Evolutionary conservation across 2,329 filamentous ascomycete species (phyloP).

Genomic region (Ophiostoma quercus): DNA sequence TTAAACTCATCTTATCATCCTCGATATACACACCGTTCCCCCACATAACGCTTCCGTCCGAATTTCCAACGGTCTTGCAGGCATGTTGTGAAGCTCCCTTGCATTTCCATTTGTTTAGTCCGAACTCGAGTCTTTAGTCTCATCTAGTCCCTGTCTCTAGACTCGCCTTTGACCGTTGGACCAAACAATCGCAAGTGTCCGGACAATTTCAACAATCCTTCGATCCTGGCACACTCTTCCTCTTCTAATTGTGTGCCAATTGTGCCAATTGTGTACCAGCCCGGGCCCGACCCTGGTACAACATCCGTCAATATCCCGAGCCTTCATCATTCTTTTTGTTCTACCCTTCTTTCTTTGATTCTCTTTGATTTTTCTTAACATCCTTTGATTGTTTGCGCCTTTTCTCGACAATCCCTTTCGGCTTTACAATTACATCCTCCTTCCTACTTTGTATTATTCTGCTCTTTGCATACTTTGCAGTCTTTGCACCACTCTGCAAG

Average conservation of each 20-base stretch:
- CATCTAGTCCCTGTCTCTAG: not conserved
- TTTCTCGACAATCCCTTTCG: too few species aligned
- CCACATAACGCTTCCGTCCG: not conserved
- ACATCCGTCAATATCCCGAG: not conserved
- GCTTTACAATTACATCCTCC: not conserved
- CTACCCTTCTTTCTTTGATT: not conserved
- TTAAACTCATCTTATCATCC: not conserved
- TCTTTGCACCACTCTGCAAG: not conserved
- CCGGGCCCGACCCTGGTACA: not conserved
- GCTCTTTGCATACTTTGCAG: too few species aligned
- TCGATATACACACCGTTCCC: not conserved
- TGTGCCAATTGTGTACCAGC: not conserved
- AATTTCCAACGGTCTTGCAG: not conserved
- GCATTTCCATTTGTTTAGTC: not conserved
- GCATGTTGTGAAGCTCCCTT: not conserved
- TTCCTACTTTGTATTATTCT: not conserved
- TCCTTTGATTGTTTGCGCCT: too few species aligned
- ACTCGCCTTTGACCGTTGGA: not conserved
- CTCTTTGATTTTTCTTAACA: too few species aligned
- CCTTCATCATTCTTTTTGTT: not conserved
- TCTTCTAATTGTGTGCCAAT: not conserved
- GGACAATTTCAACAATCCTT: not conserved
- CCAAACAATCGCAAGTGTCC: not conserved
- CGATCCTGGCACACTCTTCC: not conserved
- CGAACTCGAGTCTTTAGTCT: not conserved